Evolutionary conservation across 495 filamentous ascomycete genomes (phyloP).

Genomic region (Pyrenopolyporus hunteri): DNA sequence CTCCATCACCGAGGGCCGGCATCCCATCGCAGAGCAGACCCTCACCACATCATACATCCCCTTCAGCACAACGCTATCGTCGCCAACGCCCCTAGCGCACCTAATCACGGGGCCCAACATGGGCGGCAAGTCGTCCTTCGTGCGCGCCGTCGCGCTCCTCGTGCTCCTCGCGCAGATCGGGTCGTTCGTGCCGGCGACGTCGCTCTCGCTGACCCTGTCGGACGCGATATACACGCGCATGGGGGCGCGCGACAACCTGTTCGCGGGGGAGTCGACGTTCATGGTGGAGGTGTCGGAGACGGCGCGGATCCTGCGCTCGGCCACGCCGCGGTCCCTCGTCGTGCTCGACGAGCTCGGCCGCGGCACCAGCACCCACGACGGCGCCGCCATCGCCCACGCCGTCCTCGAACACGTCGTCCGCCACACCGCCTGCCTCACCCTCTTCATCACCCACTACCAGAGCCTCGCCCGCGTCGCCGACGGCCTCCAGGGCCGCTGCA

Average conservation of each 20-base stretch:
- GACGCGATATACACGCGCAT: conserved; percentile 96
- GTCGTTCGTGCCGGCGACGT: conserved; percentile 85
- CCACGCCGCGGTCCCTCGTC: conserved; percentile 78
- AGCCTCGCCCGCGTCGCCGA: conserved; percentile 73
- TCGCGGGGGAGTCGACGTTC: conserved; percentile 93
- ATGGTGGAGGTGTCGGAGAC: conserved; percentile 98
- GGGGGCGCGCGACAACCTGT: conserved; percentile 96
- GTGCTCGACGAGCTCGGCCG: conserved; percentile 96
- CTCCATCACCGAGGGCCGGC: conserved; percentile 75
- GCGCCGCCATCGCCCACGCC: conserved; percentile 92
- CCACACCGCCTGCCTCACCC: conserved; percentile 72
- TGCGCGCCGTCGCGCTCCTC: conserved; percentile 88
- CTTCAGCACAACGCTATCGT: conserved; percentile 75
- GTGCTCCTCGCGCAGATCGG: conserved; percentile 94
- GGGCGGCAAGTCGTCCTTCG: conserved; percentile 96
- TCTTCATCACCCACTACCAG: conserved; percentile 99
- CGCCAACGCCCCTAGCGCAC: conserved; percentile 69
- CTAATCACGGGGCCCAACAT: conserved; percentile 98
- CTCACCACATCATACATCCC: conserved; percentile 89
- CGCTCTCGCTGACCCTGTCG: conserved; percentile 76
- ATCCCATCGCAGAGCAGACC: conserved; percentile 96
- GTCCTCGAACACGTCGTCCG: conserved; percentile 85
- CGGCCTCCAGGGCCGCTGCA: conserved; percentile 66
- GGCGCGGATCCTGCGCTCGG: conserved; percentile 84
- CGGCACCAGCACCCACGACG: conserved; percentile 93